Evolutionary conservation across 1,284 basidiomycete genomes (phyloP), one percentile per base, ranked within the genome.

Genomic region (Lentinus polychrous): DNA sequence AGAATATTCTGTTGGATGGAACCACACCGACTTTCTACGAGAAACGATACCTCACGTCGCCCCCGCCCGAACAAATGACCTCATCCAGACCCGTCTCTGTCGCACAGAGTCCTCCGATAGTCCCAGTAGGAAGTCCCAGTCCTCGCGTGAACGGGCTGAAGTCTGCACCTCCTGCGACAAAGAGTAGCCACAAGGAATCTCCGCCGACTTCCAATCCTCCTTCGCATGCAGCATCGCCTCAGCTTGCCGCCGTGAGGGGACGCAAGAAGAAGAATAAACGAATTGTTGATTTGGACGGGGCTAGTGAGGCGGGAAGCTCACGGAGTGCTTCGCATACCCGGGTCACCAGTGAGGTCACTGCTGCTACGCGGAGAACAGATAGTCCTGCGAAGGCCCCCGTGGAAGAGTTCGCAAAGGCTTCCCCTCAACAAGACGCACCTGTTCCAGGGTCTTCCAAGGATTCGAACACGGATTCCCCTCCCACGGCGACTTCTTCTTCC

Each of bases 21-120:
- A 72, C 77, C 8, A 67, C 69, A 5, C 83, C 89, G 4, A 79
- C 81, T 6, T 90, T 86, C 67, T 83, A 83, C 59, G 94, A 97
- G 71, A 79, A 76, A 58, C 74, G 82, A 49, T 76, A 75, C 53
- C 68, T 88, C 41, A 67, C 71, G 2, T 62, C 70, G 6, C 60
- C 70, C 20, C 73, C 74, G 1, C 62, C 72, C 22, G 72, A 76
- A 49, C 77, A 81, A 60, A 73, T 75, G 70, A 65, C 68, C 10
- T 74, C 76, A 22, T 64, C 70, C n/a, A 67, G 75, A 45, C 57
- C 70, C 23, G 68, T 76, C 2, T 59, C 61, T 6, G 70, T 72
- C 3, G 72, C 76, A 3, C 64, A 74, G 50, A 80, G 81, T 8
- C 79, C 86, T 15, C 77, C 81, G 8, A 66, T 78, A 22, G 74